Percentiles rank a stretch among this genome's conserved stretches.
Evolutionary conservation across 2,329 filamentous ascomycete species (phyloP).

Genomic region (Hypocrella siamensis): DNA sequence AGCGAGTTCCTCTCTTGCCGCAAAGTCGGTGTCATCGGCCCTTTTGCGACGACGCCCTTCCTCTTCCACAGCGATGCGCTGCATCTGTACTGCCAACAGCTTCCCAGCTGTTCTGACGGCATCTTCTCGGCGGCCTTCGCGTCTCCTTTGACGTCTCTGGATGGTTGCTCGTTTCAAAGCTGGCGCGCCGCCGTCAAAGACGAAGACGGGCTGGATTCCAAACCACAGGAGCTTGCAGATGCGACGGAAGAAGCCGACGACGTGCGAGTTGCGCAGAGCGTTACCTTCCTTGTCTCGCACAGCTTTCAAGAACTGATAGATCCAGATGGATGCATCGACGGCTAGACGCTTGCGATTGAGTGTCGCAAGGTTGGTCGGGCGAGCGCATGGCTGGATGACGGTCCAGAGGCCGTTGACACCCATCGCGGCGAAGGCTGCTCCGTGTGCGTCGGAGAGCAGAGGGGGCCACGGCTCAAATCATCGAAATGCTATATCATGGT

Average conservation of each 20-base stretch:
- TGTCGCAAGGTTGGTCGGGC: conserved; percentile 90
- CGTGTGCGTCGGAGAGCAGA: too few species aligned
- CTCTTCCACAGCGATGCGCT: conserved; percentile 76
- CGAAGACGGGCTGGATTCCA: conserved; percentile 90
- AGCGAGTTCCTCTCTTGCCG: conserved; percentile 19
- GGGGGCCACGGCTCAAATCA: too few species aligned
- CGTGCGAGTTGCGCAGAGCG: conserved; percentile 84
- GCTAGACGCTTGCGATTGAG: conserved; percentile 93
- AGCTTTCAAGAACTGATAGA: conserved; percentile 98
- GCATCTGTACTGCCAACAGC: conserved; percentile 86
- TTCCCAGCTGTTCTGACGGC: conserved; percentile 82
- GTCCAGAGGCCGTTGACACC: conserved; percentile 98
- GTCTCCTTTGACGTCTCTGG: conserved; percentile 55
- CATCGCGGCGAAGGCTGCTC: conserved; percentile 49
- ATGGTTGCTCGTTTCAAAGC: conserved; percentile 85
- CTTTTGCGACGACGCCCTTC: conserved; percentile 47
- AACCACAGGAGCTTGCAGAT: conserved; percentile 97
- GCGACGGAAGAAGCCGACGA: conserved; percentile 93
- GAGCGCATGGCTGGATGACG: conserved; percentile 84
- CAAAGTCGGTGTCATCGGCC: conserved; percentile 27
- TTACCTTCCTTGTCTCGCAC: conserved; percentile 98
- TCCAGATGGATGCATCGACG: conserved; percentile 98
- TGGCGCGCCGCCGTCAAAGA: conserved; percentile 93
- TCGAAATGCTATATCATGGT: background rate
- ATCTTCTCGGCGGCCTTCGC: conserved; percentile 87